Percentiles rank a stretch among this genome's conserved stretches.
These are phyloP conservation scores for Coffea humblotiana DNA, from an alignment of 305 asterid genomes.

Conservation along the genomic window DNA sequence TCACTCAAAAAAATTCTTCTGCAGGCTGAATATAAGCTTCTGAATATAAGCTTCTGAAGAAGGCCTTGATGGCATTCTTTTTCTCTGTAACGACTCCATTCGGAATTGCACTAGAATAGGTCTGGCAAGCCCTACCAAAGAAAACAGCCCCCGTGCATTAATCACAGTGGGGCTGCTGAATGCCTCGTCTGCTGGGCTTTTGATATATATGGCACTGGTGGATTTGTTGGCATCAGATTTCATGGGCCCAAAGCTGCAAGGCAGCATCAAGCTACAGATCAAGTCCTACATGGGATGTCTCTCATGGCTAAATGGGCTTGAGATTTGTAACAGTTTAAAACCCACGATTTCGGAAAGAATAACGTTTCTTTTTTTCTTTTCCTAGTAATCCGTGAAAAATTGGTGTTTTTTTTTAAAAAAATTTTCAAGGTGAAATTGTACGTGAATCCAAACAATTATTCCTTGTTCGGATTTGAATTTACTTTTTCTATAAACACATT, in stretches of 20 bases:
- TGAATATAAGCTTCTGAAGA: conserved; percentile 42
- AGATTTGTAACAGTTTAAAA: neutral
- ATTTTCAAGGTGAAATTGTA: too few species aligned
- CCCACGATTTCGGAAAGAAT: neutral
- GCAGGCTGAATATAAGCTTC: conserved; percentile 50
- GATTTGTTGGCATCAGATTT: conserved; percentile 70
- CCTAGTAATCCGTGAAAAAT: neutral
- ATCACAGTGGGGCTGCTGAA: conserved; percentile 52
- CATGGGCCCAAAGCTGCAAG: conserved; percentile 64
- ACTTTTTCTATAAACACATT: too few species aligned
- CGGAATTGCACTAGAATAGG: conserved; percentile 58
- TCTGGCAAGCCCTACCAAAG: conserved; percentile 41
- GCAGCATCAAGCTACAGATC: conserved; percentile 43
- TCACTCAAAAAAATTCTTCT: neutral
- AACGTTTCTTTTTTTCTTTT: neutral
- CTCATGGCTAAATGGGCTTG: conserved; percentile 78
- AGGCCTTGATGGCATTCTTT: conserved; percentile 61
- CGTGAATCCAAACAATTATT: too few species aligned
- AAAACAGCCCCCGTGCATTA: conserved; percentile 50
- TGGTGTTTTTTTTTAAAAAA: too few species aligned
- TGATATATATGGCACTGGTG: conserved; percentile 69
- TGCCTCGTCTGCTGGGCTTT: conserved; percentile 42
- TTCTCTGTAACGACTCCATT: conserved; percentile 73
- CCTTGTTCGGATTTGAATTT: too few species aligned
- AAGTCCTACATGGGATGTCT: conserved; percentile 62